Base-by-base conservation (phyloP, 257 asterid genomes). In the Primulina tabacum region DNA sequence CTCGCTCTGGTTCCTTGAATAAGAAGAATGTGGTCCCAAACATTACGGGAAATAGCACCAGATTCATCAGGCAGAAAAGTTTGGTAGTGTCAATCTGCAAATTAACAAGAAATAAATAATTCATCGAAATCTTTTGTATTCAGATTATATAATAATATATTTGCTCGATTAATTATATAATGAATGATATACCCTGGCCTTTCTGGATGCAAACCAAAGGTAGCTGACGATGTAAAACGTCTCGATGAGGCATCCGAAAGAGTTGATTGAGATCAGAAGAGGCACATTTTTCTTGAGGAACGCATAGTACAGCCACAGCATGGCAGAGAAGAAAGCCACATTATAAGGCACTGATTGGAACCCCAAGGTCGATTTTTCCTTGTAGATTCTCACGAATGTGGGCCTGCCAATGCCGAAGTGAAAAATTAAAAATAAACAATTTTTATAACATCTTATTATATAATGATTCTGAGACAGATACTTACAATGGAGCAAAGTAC, bases 401-500 rank as follows among this genome's bases (percentile, higher is more conserved):
- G 91, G 87, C 82, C 90, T 85, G 80, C 66, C 53, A 8, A 11
- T 11, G 1, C 26, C 26, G 1, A 24, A 24, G 26, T 24, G 26
- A 24, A 24, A 24, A 24, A 1, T 24, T 24, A 24, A 24, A 24
- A 24, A 24, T 24, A 24, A 24, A 24, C 26, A 24, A 24, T 24
- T 24, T 24, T 24, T 24, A 24, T 24, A 24, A 24, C 26, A 24
- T 24, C 26, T 24, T 24, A 24, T 0, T 24, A 24, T 24, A 24
- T 24, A 24, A 24, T 24, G 26, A 0, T 24, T 24, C 26, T 24
- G 26, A 24, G 26, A 24, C 26, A 24, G 26, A 24, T 2, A 32
- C 96, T 90, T 89, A 90, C 98, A 82, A 0, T 7, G 97, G 98
- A 61, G 97, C 89, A 43, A 90, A 72, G 83, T 73, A 90, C 56